Conservation (phyloP, 208 protist species). For the Trichomonas vaginalis region DNA sequence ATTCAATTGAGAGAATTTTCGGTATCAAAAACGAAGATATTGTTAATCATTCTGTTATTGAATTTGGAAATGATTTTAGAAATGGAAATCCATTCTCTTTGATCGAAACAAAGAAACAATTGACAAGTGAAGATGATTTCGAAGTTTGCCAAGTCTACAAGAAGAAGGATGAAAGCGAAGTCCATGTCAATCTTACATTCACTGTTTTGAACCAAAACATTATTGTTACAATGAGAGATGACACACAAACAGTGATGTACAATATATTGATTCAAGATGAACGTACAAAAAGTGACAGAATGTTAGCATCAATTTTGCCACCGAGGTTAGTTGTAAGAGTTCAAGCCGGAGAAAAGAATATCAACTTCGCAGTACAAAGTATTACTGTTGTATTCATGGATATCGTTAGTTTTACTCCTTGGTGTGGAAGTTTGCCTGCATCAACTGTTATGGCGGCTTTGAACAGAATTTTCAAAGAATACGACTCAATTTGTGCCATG, state of each 20-base stretch:
- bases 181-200: not conserved
- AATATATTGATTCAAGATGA: not conserved
- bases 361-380: not conserved
- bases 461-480: not conserved
- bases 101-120: not conserved
- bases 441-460: not conserved
- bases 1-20: not conserved
- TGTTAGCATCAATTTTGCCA: not conserved
- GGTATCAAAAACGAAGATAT: not conserved
- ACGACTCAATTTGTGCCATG: not conserved
- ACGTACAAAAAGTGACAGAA: not conserved
- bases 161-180: not conserved
- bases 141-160: not conserved
- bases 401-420: not conserved
- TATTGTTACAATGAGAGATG: not conserved
- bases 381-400: not conserved
- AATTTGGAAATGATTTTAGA: not conserved
- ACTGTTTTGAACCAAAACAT: not conserved
- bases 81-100: not conserved
- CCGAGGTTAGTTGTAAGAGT: not conserved
- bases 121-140: not conserved
- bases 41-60: not conserved
- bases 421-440: not conserved
- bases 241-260: not conserved
- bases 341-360: not conserved